Base-by-base conservation (phyloP, 495 filamentous ascomycete genomes). In the Penicillium dipodomyicola region DNA sequence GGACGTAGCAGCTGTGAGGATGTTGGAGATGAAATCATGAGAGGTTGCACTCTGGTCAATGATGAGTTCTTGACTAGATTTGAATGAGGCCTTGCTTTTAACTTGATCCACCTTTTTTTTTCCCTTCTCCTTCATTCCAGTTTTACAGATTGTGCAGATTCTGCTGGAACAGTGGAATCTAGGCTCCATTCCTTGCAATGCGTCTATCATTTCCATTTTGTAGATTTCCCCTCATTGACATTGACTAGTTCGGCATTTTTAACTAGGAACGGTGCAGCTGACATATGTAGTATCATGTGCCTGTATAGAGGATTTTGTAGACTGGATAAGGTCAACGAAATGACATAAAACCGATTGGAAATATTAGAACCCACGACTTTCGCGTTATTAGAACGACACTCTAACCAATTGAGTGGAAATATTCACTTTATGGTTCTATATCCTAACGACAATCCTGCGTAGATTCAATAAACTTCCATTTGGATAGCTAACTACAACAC, bases 351-450 rank as follows among this genome's bases (percentile, higher is more conserved):
- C 23, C 23, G 5, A 25, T 25, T 5, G 6, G 4, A 23, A 23
- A 25, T 6, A 25, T 25, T 25, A 25, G 6, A 30, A 3, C 64
- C 67, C 67, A 67, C 65, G 59, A 68, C 65, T 65, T 69, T 68
- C 61, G 57, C 65, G 65, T 69, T 69, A 69, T 69, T 69, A 71
- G 65, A 67, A 71, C 55, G 60, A 71, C 69, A 63, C 65, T 64
- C 68, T 69, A 63, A 69, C 65, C 67, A 65, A 65, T 60, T 69
- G 66, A 64, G 66, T 11, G 29, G 9, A 4, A 10, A 10, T 10
- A 10, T 30, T 30, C 29, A 30, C 9, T 30, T 9, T 30, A 27
- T 29, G 6, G 27, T 8, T 29, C 27, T 30, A 30, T 30, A 30
- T 30, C 9, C 29, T 9, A 29, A 29, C 27, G 9, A 29, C 27